Evolutionary conservation across 768 basidiomycete genomes (phyloP), one percentile per base, ranked within the genome.

Genomic region (Rhizopogon vinicolor): DNA sequence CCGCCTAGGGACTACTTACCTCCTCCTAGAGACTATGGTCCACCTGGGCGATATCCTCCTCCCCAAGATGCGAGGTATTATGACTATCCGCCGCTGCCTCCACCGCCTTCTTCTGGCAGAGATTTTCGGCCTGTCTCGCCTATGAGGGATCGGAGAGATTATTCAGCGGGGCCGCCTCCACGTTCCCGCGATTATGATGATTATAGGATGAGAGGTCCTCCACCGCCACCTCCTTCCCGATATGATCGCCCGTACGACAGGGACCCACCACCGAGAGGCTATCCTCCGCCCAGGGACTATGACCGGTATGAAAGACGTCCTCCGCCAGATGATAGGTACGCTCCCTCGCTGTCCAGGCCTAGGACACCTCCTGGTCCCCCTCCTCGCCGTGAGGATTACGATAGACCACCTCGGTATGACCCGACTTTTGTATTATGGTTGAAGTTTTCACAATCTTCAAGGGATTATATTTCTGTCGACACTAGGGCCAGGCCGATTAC

Each of bases 171-270:
- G 39, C 74, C 77, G 35, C 71, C 78, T 55, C 71, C 77, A 57
- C 70, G 74, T 59, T 62, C 75, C 57, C 81, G 85, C 55, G 87
- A 91, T 46, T 78, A 82, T 62, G 87, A 92, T 60, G 90, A 91
- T 48, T 85, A 83, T 60, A 78, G 85, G 63, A 62, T 68, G 62
- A 78, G 86, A 44, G 86, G 80, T 54, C 68, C 76, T 53, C 71
- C 74, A n/a, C 68, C 69, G 25, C 65, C 65, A 6, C 72, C 81
- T 29, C 75, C 74, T n/a, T 71, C 80, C 52, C 79, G 84, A 60
- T 77, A 80, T 56, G 79, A 82, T 43, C 82, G 88, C 45, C 78
- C 69, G 45, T 58, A 72, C 53, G 77, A 78, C 51, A 66, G 61
- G 50, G 74, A 84, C n/a, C 69, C 78, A 60, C 68, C 77, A 55